Percentiles rank a stretch among this genome's conserved stretches.
Conservation (phyloP, 2,329 filamentous ascomycete genomes). For the Trichoderma atroviride region DNA sequence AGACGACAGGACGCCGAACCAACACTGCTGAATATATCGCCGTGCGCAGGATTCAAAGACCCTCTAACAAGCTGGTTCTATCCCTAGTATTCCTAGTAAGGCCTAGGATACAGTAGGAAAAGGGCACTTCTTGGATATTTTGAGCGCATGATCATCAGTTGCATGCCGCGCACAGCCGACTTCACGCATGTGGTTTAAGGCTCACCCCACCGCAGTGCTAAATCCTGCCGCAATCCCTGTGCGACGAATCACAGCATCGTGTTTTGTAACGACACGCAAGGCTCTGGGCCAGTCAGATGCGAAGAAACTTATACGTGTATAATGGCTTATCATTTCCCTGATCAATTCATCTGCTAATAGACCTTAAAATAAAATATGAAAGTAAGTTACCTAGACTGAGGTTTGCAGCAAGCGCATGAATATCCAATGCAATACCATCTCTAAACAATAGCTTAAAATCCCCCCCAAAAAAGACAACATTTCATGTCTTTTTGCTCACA, state of each 20-base stretch:
- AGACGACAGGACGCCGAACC: neutral
- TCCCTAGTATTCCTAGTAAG: neutral
- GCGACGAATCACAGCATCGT: constrained; percentile 24
- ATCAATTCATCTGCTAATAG: neutral
- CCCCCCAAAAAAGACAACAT: neutral
- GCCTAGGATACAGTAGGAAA: neutral
- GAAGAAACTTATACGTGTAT: neutral
- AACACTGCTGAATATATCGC: neutral
- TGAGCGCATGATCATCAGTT: neutral
- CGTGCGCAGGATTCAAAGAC: neutral
- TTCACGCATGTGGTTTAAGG: neutral
- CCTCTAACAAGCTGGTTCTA: neutral
- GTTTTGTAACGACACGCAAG: constrained; percentile 20
- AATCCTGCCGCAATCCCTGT: constrained; percentile 7
- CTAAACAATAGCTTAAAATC: neutral
- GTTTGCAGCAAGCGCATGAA: neutral
- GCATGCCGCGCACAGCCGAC: neutral
- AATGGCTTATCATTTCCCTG: neutral
- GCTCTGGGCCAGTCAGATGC: constrained; percentile 9
- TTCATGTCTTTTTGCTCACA: neutral
- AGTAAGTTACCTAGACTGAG: too few relatives aligned
- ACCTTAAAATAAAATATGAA: neutral
- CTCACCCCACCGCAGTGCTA: neutral
- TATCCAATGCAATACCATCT: neutral
- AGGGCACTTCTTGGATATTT: neutral